Base-by-base conservation (phyloP, 345 rosid species). In the Acer yangbiense region DNA sequence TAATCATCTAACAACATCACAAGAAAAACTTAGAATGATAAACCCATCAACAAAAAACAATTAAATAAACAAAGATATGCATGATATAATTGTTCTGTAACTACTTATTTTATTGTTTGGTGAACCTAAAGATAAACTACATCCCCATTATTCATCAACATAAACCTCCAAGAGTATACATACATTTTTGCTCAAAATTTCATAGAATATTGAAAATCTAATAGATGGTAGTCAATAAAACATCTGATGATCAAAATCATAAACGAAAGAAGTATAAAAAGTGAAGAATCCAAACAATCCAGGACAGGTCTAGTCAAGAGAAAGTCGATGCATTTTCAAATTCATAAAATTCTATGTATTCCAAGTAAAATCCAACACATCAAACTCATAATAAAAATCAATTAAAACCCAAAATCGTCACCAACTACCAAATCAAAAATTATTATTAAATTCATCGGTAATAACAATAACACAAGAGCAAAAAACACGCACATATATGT, bases 211-310 rank as follows among this genome's bases (percentile, higher is more conserved):
- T 7, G 10, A 13, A 70, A 23, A 16, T 3, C 60, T 10, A 70
- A 41, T 9, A 73, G 27, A 60, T 7, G 39, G 3, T 58, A 58
- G 9, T 20, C 32, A 43, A 68, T 21, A 70, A 6, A 46, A 46
- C 16, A 21, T 25, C 25, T 25, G 20, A 27, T 16, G 27, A 32
- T 20, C 35, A 11, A 75, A 60, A 68, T 10, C 14, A 58, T n/a
- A 61, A 16, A 17, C 27, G 12, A 9, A 35, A 43, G 48, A 25
- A 48, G 12, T 43, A 7, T 29, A 17, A 44, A 7, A 43, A 50
- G 25, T 58, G 63, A 58, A 58, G 63, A 58, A 58, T 58, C 63
- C 63, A 58, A 58, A 58, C 62, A 58, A 58, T n/a, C 63, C 63
- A n/a, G 20, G 27, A 9, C 9, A 6, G 23, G 21, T 57, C 18